Base-by-base conservation (phyloP, 1,284 basidiomycete species). In the Pyrrhoderma lamaoense region DNA sequence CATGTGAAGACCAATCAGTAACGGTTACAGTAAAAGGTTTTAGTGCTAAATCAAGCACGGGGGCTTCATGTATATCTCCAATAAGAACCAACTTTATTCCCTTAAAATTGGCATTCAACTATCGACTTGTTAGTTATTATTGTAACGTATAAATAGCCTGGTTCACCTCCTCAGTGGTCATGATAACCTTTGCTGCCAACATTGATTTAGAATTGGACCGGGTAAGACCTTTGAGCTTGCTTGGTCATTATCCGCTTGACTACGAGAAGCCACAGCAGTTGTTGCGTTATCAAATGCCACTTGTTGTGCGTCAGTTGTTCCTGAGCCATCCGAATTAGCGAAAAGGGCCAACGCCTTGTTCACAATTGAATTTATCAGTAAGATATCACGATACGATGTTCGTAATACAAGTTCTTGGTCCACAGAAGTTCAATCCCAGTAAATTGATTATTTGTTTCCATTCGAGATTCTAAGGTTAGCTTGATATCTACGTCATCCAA, bases 71-170 rank as follows among this genome's bases (percentile, higher is more conserved):
- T 53, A 93, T 68, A 66, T 99, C 96, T 2, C 95, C 93, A 55
- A 99, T 96, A 31, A 99, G 73, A 44, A 99, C 82, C 27, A 99
- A 72, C 57, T 94, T 88, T 69, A 99, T 87, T 2, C 95, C 95
- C 56, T 94, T 90, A 55, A 95, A 79, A 0, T 81, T 82, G 0
- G 80, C 88, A 63, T 84, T 87, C 56, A 96, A 73, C 87, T 94
- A 57, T 1, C 31, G 25, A 40, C 5, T 14, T 18, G 37, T 19
- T 50, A 19, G 56, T 22, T 52, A 53, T 37, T 34, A 27, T 54
- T 38, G 18, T 36, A 40, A n/a, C n/a, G n/a, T 23, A 21, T 22
- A 37, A 40, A 36, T 23, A 45, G 42, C 25, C 19, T 18, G 42
- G 57, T 55, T 39, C 13, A 48, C 53, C 49, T 56, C 51, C 45